A percentile compares a stretch with the other conserved stretches of the same genome.
phyloP scores from a whole-genome alignment of 2,329 filamentous ascomycete genomes.

The Acarospora socialis region DNA sequence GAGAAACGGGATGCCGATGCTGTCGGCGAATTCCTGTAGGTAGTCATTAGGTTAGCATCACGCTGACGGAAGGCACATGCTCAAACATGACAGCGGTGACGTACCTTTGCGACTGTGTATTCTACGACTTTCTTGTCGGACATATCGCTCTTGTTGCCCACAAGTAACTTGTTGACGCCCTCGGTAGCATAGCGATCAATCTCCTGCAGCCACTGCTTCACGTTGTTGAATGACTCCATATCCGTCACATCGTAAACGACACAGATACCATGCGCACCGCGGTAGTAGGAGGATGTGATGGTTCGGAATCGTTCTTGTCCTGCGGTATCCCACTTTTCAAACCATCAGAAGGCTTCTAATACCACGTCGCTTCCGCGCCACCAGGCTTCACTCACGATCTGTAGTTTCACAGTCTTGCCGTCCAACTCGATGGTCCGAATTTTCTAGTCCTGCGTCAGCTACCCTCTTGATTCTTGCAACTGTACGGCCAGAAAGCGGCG shows the following conservation, averaged over 20 bases:
- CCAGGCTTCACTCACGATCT: slow-evolving; percentile 60
- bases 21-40: slow-evolving; percentile 87
- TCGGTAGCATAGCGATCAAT: slow-evolving; percentile 98
- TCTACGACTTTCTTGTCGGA: slow-evolving; percentile 99
- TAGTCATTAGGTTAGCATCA: neutral
- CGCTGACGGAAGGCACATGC: slow-evolving; percentile 1
- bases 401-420: slow-evolving; percentile 98
- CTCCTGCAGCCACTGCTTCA: slow-evolving; percentile 99
- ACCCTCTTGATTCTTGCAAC: slow-evolving; percentile 1
- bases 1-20: slow-evolving; percentile 95
- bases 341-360: slow-evolving; percentile 3
- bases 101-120: slow-evolving; percentile 97
- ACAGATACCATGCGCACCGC: slow-evolving; percentile 96
- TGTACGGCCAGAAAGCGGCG: neutral
- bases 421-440: slow-evolving; percentile 99
- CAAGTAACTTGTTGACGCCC: slow-evolving; percentile 97
- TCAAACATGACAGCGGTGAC: slow-evolving; percentile 17
- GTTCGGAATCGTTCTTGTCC: slow-evolving; percentile 99
- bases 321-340: slow-evolving; percentile 84
- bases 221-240: slow-evolving; percentile 99
- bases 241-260: slow-evolving; percentile 99
- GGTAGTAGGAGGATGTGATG: slow-evolving; percentile 99
- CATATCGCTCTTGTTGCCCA: slow-evolving; percentile 99
- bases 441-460: slow-evolving; percentile 51
- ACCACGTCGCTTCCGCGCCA: too few relatives aligned